Percentiles rank a stretch among this genome's conserved stretches.
phyloP scores from a whole-genome alignment of 805 yeast species.

The Komagataella pastoris region DNA sequence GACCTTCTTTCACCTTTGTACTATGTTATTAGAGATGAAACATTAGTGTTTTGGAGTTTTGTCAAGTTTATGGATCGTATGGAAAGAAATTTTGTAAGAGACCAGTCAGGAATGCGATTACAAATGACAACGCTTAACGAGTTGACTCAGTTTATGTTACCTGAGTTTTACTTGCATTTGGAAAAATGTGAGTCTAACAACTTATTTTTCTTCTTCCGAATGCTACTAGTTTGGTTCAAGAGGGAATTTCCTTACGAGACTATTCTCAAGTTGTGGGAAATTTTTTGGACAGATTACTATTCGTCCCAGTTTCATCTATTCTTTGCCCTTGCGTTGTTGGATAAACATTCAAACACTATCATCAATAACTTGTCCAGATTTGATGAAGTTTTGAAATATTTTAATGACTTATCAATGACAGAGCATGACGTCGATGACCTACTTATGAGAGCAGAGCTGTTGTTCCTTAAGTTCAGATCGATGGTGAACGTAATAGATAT shows the following conservation, averaged over 20 bases:
- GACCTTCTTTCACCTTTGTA: conserved; percentile 85
- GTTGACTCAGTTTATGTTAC: conserved; percentile 81
- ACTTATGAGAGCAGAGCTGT: conserved; percentile 70
- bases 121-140: conserved; percentile 80
- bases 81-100: conserved; percentile 89
- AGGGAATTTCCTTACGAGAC: conserved; percentile 78
- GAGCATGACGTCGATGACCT: conserved; percentile 64
- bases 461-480: conserved; percentile 69
- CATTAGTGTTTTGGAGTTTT: conserved; percentile 81
- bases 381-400: conserved; percentile 85
- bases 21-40: conserved; percentile 51
- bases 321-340: conserved; percentile 78
- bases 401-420: conserved; percentile 72
- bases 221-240: conserved; percentile 92
- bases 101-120: conserved; percentile 84
- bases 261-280: conserved; percentile 80
- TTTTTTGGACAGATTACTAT: conserved; percentile 77
- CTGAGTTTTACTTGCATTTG: conserved; percentile 69
- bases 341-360: conserved; percentile 71
- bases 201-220: conserved; percentile 85
- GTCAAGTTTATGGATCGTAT: conserved; percentile 79
- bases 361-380: conserved; percentile 61
- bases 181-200: conserved; percentile 83
- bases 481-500: conserved; percentile 66
- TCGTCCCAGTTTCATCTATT: conserved; percentile 83